These are phyloP conservation scores for Penicillium verhagenii DNA, from an alignment of 495 filamentous ascomycete genomes.

Conservation along the genomic window DNA sequence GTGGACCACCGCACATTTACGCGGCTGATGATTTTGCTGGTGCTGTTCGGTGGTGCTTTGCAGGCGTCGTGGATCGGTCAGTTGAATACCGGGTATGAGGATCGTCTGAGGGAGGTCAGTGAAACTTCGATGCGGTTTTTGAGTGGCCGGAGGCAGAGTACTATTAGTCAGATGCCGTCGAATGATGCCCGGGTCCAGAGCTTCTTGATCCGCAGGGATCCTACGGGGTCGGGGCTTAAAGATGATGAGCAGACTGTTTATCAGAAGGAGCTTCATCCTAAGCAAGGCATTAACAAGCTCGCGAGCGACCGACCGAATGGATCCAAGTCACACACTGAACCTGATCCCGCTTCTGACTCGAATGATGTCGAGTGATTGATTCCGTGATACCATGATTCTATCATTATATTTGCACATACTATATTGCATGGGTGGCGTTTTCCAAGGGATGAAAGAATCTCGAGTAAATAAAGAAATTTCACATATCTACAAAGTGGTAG, in stretches of 20 bases:
- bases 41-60: constrained; percentile 62
- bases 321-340: not conserved
- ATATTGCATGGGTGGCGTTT: not conserved
- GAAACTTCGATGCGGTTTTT: constrained; percentile 62
- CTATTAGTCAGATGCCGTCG: constrained; percentile 44
- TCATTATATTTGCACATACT: too few species aligned
- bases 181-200: constrained; percentile 63
- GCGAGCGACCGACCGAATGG: not conserved
- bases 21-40: constrained; percentile 61
- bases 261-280: constrained; percentile 30
- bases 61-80: constrained; percentile 67
- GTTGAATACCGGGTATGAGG: constrained; percentile 53
- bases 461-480: too few species aligned
- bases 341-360: not conserved
- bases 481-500: too few species aligned
- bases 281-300: not conserved
- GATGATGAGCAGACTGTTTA: constrained; percentile 42
- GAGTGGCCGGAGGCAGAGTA: constrained; percentile 51
- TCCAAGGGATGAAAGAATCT: too few species aligned
- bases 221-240: constrained; percentile 45
- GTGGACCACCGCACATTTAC: constrained; percentile 74
- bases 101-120: constrained; percentile 62
- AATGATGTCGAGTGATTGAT: not conserved
- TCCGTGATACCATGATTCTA: too few species aligned
- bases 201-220: constrained; percentile 71